These are phyloP conservation scores for Tilletia walkeri DNA, from an alignment of 1,284 basidiomycete genomes.

Conservation along the genomic window DNA sequence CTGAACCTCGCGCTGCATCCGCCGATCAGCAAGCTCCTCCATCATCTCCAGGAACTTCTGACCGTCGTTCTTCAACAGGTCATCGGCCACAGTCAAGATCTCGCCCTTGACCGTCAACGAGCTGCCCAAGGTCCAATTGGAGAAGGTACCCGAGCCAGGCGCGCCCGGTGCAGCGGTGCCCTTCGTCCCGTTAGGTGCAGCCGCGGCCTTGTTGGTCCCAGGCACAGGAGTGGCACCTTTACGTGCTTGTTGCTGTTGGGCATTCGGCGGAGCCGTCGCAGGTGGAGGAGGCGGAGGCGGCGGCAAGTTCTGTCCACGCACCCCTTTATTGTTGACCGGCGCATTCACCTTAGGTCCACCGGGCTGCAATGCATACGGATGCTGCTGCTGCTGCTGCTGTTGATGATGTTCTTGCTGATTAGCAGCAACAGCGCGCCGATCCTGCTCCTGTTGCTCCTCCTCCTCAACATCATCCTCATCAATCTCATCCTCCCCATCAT, in stretches of 20 bases:
- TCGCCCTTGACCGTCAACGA: slow-evolving; percentile 80
- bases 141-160: slow-evolving; percentile 62
- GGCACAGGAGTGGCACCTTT: not conserved
- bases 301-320: not conserved
- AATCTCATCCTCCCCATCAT: slow-evolving; percentile 48
- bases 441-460: slow-evolving; percentile 22
- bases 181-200: not conserved
- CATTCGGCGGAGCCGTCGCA: slow-evolving; percentile 3
- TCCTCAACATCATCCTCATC: slow-evolving; percentile 45
- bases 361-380: not conserved
- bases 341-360: not conserved
- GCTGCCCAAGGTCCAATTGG: slow-evolving; percentile 66
- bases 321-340: not conserved
- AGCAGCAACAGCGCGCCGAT: too few relatives aligned
- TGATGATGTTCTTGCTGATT: slow-evolving; percentile 14
- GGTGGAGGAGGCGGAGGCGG: slow-evolving; percentile 7
- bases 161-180: not conserved
- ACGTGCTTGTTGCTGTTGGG: not conserved
- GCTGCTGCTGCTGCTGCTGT: not conserved
- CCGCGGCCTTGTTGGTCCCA: not conserved
- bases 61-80: slow-evolving; percentile 95
- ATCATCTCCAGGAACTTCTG: slow-evolving; percentile 99
- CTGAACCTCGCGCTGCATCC: slow-evolving; percentile 87
- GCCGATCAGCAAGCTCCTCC: slow-evolving; percentile 93
- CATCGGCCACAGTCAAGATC: slow-evolving; percentile 97